Percentiles rank a stretch among this genome's conserved stretches.
Conservation (phyloP, 2,329 filamentous ascomycete species). For the Hawksworthiomyces lignivorus region DNA sequence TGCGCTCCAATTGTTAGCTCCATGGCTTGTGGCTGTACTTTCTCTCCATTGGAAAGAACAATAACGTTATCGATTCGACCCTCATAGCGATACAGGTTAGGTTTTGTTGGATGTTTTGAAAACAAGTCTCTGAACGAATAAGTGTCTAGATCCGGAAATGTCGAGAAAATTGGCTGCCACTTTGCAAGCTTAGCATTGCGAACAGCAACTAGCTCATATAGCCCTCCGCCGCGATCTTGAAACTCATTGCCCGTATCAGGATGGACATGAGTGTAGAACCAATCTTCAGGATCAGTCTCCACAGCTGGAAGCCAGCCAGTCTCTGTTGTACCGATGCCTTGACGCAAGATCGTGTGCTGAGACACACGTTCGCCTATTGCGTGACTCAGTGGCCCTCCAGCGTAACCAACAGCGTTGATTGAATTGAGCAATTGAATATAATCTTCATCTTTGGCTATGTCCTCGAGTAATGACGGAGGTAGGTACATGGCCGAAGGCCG, state of each 20-base stretch:
- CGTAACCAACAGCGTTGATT: slow-evolving; percentile 27
- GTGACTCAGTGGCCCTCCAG: slow-evolving; percentile 31
- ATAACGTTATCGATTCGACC: slow-evolving; percentile 25
- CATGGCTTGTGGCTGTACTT: slow-evolving; percentile 19
- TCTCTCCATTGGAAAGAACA: slow-evolving; percentile 25
- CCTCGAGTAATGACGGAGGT: slow-evolving; percentile 35
- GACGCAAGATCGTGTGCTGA: slow-evolving; percentile 21
- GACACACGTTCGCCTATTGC: slow-evolving; percentile 23
- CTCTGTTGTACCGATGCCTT: slow-evolving; percentile 10
- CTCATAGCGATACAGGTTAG: slow-evolving; percentile 11
- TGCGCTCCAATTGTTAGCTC: slow-evolving; percentile 1
- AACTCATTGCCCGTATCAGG: slow-evolving; percentile 3
- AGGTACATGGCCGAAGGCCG: slow-evolving; percentile 22
- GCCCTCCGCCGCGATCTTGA: slow-evolving; percentile 11
- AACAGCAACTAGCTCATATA: slow-evolving; percentile 27
- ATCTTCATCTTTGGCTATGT: slow-evolving; percentile 21
- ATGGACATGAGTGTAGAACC: slow-evolving; percentile 4
- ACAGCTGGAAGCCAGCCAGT: slow-evolving; percentile 15
- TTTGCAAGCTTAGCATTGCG: slow-evolving; percentile 16
- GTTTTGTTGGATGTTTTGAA: slow-evolving; percentile 19
- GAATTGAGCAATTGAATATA: neutral
- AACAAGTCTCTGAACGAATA: slow-evolving; percentile 29
- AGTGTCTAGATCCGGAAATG: slow-evolving; percentile 23
- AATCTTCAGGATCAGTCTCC: slow-evolving; percentile 11
- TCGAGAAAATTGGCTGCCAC: slow-evolving; percentile 21